Evolutionary conservation across 2,329 filamentous ascomycete genomes (phyloP).

Genomic region (Cladosporium sp.): DNA sequence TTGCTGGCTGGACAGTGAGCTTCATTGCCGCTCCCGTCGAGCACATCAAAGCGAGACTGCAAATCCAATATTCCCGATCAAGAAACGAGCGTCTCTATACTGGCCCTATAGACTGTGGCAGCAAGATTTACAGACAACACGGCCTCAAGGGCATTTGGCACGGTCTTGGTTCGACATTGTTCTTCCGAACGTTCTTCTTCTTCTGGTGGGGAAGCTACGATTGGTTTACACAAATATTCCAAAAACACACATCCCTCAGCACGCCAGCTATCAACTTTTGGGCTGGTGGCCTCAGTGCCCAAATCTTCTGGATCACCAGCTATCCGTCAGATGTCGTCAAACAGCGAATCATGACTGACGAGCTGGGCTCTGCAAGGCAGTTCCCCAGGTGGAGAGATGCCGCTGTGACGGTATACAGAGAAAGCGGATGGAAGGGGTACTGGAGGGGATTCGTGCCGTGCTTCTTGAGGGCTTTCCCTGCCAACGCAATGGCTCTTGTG

Average conservation of each 20-base stretch:
- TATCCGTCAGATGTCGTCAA: conserved; percentile 87
- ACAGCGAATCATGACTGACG: conserved; percentile 96
- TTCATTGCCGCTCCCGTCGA: conserved; percentile 93
- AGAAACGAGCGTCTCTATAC: conserved; percentile 76
- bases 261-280: conserved; percentile 90
- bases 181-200: conserved; percentile 95
- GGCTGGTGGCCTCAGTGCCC: conserved; percentile 89
- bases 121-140: conserved; percentile 62
- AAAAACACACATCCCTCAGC: conserved; percentile 65
- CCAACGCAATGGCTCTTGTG: conserved; percentile 89
- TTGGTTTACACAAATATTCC: conserved; percentile 66
- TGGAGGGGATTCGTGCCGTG: conserved; percentile 93
- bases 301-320: conserved; percentile 89
- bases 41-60: conserved; percentile 88
- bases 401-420: conserved; percentile 68
- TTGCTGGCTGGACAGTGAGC: conserved; percentile 85
- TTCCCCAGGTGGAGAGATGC: conserved; percentile 79
- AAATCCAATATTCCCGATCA: conserved; percentile 84
- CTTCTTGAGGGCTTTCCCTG: conserved; percentile 89
- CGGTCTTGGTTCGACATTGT: conserved; percentile 75
- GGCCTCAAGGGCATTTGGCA: conserved; percentile 80
- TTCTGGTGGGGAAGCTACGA: conserved; percentile 57
- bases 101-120: conserved; percentile 79
- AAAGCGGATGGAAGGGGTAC: conserved; percentile 74
- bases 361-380: conserved; percentile 67